phyloP scores from a whole-genome alignment of 768 basidiomycete species.

The Lactarius sp. region DNA sequence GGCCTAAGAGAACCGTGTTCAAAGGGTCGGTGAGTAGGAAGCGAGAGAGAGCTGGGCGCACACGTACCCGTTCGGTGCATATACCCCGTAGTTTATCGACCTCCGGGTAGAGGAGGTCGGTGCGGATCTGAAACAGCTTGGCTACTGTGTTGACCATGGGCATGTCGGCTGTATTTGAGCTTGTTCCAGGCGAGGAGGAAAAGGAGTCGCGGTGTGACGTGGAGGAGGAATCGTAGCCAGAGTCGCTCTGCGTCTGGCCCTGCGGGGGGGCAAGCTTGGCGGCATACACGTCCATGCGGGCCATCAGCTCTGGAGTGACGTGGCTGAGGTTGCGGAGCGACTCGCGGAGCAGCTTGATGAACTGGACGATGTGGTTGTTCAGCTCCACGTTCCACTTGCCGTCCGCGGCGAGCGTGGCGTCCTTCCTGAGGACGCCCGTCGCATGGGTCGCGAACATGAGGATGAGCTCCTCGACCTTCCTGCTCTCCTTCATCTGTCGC shows the following conservation, averaged over 20 bases:
- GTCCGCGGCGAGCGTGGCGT: slow-evolving; percentile 75
- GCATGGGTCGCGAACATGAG: slow-evolving; percentile 93
- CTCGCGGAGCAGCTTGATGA: slow-evolving; percentile 82
- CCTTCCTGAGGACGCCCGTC: slow-evolving; percentile 83
- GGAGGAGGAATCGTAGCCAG: slow-evolving; percentile 62
- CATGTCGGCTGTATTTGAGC: slow-evolving; percentile 65
- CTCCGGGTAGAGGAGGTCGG: slow-evolving; percentile 64
- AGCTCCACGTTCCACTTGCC: slow-evolving; percentile 85
- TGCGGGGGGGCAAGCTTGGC: slow-evolving; percentile 65
- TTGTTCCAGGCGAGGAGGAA: slow-evolving; percentile 34
- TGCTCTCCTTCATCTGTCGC: slow-evolving; percentile 89
- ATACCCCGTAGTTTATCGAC: slow-evolving; percentile 57
- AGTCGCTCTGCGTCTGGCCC: slow-evolving; percentile 47
- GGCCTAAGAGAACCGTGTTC: slow-evolving; percentile 44
- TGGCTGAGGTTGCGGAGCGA: slow-evolving; percentile 67
- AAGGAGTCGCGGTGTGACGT: slow-evolving; percentile 54
- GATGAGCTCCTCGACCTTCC: slow-evolving; percentile 96
- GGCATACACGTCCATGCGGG: slow-evolving; percentile 79
- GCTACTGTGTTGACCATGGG: slow-evolving; percentile 65
- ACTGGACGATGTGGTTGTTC: slow-evolving; percentile 86
- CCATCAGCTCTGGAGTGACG: slow-evolving; percentile 76
- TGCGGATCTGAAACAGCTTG: slow-evolving; percentile 67
- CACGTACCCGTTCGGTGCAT: slow-evolving; percentile 71
- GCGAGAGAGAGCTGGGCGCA: not conserved
- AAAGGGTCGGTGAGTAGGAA: slow-evolving; percentile 15